A percentile compares a stretch with the other conserved stretches of the same genome.
Conservation (phyloP, 1,284 basidiomycete genomes). For the Tilletia indica region DNA sequence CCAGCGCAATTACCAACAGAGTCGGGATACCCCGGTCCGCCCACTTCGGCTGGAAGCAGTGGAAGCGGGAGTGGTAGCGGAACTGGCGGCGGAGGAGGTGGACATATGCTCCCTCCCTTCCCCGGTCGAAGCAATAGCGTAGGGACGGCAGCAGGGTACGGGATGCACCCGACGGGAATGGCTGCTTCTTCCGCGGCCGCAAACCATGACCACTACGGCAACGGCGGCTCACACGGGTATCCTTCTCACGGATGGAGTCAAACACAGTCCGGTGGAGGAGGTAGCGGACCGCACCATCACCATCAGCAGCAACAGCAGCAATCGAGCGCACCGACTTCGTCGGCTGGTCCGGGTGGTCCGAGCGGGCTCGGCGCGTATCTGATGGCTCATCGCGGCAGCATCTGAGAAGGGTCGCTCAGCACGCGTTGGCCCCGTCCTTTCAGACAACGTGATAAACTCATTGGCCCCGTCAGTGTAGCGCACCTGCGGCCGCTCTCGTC, state of each 20-base stretch:
- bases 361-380: slow-evolving; percentile 37
- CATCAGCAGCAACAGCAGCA: slow-evolving; percentile 19
- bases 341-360: slow-evolving; percentile 17
- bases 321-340: slow-evolving; percentile 19
- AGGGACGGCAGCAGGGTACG: background rate
- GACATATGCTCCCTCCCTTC: slow-evolving; percentile 12
- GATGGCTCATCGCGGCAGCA: slow-evolving; percentile 39
- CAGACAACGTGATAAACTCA: slow-evolving; percentile 63
- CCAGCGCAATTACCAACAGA: background rate
- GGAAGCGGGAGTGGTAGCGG: background rate
- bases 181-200: background rate
- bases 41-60: background rate
- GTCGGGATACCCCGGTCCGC: background rate
- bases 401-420: slow-evolving; percentile 9
- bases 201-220: background rate
- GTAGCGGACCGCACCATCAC: background rate
- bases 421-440: slow-evolving; percentile 60
- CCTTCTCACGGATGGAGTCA: background rate
- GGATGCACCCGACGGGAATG: background rate
- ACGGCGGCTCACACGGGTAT: background rate
- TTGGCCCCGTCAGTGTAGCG: slow-evolving; percentile 64
- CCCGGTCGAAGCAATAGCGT: background rate
- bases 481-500: slow-evolving; percentile 64
- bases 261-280: background rate
- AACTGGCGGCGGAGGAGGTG: background rate